Conservation (phyloP, 495 filamentous ascomycete species). For the Cenococcum geophilum region DNA sequence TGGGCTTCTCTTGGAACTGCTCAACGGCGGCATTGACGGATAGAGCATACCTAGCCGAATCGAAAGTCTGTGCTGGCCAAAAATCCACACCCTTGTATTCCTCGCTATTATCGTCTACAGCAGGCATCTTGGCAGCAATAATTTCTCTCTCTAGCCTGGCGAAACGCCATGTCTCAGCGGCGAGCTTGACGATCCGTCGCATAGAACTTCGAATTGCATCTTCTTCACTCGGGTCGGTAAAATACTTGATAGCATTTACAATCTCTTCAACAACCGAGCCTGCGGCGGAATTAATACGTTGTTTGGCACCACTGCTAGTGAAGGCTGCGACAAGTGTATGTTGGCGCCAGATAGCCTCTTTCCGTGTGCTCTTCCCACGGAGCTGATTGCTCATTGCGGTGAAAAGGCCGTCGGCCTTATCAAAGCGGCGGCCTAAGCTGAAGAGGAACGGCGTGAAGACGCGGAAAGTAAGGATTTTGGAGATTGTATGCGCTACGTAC, state of each 20-base stretch:
- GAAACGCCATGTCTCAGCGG: conserved; percentile 59
- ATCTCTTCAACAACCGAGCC: conserved; percentile 58
- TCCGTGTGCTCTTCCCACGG: conserved; percentile 54
- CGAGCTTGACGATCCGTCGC: conserved; percentile 55
- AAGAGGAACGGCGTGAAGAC: conserved; percentile 63
- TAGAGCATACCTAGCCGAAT: conserved; percentile 22
- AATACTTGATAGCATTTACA: conserved; percentile 52
- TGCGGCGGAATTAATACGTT: conserved; percentile 55
- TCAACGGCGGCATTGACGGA: conserved; percentile 17
- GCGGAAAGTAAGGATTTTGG: conserved; percentile 54
- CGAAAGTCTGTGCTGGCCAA: conserved; percentile 45
- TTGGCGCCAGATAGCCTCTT: conserved; percentile 59
- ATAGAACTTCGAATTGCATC: conserved; percentile 49
- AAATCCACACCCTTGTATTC: conserved; percentile 34
- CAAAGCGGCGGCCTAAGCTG: conserved; percentile 54
- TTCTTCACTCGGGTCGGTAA: conserved; percentile 50
- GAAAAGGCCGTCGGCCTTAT: conserved; percentile 58
- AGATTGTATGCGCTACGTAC: conserved; percentile 56
- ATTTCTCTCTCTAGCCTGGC: conserved; percentile 58
- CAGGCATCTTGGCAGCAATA: conserved; percentile 50
- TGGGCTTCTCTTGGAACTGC: conserved; percentile 21
- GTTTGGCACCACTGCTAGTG: conserved; percentile 56
- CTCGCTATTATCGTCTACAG: conserved; percentile 38
- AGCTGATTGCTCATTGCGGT: conserved; percentile 57
- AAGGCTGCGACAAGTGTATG: conserved; percentile 60